These are phyloP conservation scores for Nicotiana attenuata DNA, from an alignment of 257 asterid species.

Conservation along the genomic window DNA sequence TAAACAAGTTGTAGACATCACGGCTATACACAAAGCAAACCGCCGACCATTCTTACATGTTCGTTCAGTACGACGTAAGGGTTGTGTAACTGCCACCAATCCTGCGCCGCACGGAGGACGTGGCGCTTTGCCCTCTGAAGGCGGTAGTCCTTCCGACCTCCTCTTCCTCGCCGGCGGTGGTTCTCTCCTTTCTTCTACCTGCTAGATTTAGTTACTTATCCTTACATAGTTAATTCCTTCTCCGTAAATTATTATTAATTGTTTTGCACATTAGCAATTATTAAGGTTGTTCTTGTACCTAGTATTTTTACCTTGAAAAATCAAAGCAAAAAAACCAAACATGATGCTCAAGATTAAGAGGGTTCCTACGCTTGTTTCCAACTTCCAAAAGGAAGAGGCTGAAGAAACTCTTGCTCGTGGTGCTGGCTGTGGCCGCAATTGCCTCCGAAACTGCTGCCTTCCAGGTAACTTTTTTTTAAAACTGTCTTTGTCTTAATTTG, in stretches of 20 bases:
- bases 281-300: neutral
- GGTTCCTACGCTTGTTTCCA: conserved; percentile 23
- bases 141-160: conserved; percentile 98
- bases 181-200: neutral
- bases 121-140: conserved; percentile 95
- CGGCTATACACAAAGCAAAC: conserved; percentile 68
- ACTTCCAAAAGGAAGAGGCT: conserved; percentile 20
- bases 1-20: conserved; percentile 54
- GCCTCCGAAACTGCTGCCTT: conserved; percentile 21
- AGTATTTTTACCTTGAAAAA: neutral
- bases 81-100: conserved; percentile 62
- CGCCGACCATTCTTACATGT: conserved; percentile 54
- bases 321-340: neutral
- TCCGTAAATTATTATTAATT: neutral
- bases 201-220: neutral
- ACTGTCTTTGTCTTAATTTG: neutral
- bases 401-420: conserved; percentile 12
- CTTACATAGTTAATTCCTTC: too few species aligned
- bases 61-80: conserved; percentile 71
- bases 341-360: conserved; percentile 25
- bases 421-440: conserved; percentile 21
- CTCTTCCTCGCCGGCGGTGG: conserved; percentile 99
- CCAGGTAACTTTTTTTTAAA: conserved; percentile 9
- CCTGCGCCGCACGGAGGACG: conserved; percentile 99
- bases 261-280: neutral